A percentile compares a stretch with the other conserved stretches of the same genome.
These are phyloP conservation scores for Chytriomyces sp. DNA, from an alignment of 192 early-diverging fungal species.

Conservation along the genomic window DNA sequence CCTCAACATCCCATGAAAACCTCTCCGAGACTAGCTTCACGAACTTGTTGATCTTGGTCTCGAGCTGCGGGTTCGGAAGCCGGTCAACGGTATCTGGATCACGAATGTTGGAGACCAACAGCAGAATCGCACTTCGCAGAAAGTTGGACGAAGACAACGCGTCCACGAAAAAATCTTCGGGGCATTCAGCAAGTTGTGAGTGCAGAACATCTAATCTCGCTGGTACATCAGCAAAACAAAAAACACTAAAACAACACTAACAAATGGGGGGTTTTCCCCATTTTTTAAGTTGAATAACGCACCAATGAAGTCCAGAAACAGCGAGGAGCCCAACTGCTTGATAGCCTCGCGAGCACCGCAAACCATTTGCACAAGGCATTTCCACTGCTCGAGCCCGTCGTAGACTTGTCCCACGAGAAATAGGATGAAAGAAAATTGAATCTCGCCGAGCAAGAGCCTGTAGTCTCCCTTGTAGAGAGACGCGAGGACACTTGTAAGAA, in stretches of 20 bases:
- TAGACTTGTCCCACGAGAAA: constrained; percentile 81
- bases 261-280: background rate
- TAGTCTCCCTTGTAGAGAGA: constrained; percentile 35
- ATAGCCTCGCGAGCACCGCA: constrained; percentile 68
- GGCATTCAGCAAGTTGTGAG: constrained; percentile 69
- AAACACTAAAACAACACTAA: background rate
- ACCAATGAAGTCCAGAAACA: constrained; percentile 65
- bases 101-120: constrained; percentile 44
- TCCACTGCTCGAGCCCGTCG: constrained; percentile 88
- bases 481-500: constrained; percentile 61
- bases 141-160: constrained; percentile 68
- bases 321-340: constrained; percentile 28
- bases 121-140: constrained; percentile 50
- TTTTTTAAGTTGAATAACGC: constrained; percentile 1
- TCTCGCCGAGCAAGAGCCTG: constrained; percentile 69
- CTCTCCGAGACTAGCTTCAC: constrained; percentile 52
- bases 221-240: background rate
- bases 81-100: constrained; percentile 9
- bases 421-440: constrained; percentile 80
- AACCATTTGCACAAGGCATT: constrained; percentile 71
- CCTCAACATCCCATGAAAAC: constrained; percentile 69
- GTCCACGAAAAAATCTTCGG: constrained; percentile 71
- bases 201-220: constrained; percentile 49
- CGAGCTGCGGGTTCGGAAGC: constrained; percentile 25
- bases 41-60: constrained; percentile 47